A percentile compares a stretch with the other conserved stretches of the same genome.
Conservation (phyloP, 345 rosid genomes). For the Salix caprea region DNA sequence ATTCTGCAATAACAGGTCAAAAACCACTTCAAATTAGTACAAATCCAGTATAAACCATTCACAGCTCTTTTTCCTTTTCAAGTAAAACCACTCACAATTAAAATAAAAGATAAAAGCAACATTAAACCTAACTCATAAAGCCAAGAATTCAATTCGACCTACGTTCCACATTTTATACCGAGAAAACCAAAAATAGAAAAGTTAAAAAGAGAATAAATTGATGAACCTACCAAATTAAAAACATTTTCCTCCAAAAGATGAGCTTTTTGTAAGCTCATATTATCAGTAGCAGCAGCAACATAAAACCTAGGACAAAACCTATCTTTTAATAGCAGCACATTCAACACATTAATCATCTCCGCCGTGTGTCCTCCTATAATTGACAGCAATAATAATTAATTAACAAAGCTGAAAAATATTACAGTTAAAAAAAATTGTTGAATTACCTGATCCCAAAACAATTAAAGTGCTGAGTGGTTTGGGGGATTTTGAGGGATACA, state of each 20-base stretch:
- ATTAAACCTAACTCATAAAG: neutral
- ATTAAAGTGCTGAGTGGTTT: constrained; percentile 19
- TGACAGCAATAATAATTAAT: neutral
- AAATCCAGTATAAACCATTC: neutral
- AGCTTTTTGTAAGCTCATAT: constrained; percentile 91
- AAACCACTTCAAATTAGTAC: neutral
- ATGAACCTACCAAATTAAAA: constrained; percentile 35
- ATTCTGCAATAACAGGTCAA: constrained; percentile 22
- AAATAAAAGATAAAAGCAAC: neutral
- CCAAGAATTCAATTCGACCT: no score
- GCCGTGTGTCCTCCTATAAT: constrained; percentile 87
- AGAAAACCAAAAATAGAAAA: neutral
- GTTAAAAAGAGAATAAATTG: neutral
- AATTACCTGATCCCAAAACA: constrained; percentile 23
- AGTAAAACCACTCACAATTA: neutral
- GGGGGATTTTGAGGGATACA: constrained; percentile 6
- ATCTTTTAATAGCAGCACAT: constrained; percentile 46
- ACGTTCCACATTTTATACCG: no score
- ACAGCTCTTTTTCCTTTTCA: no score
- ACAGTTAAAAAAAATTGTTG: neutral
- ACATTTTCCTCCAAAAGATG: constrained; percentile 58
- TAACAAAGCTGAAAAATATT: neutral
- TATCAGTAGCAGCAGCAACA: constrained; percentile 88
- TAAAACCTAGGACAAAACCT: constrained; percentile 69
- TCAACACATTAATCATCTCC: constrained; percentile 81